Conservation (phyloP, 441 rosid species). For the Aquilaria agallochum region DNA sequence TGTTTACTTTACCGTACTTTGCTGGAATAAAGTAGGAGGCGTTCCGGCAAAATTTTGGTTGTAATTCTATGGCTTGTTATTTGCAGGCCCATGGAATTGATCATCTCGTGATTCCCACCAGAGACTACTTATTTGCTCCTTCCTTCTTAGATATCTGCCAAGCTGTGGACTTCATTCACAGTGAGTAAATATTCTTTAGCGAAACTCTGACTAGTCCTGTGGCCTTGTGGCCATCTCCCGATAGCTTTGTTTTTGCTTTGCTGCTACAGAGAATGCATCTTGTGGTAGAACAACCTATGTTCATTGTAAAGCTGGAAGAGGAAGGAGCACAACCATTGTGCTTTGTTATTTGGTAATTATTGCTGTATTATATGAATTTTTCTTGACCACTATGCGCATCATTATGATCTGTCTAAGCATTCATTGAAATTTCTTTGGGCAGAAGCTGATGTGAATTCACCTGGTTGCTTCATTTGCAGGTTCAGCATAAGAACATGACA, state of each 20-base stretch:
- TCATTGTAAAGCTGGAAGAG: constrained; percentile 90
- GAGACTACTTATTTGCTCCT: constrained; percentile 87
- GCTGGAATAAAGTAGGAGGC: no score
- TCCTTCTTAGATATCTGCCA: constrained; percentile 46
- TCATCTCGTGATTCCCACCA: constrained; percentile 77
- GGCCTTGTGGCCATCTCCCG: not conserved
- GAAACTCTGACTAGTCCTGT: constrained; percentile 1
- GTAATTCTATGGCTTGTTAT: constrained; percentile 1
- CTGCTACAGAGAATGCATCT: constrained; percentile 46
- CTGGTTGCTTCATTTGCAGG: constrained; percentile 33
- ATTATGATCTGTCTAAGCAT: not conserved
- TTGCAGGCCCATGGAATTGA: constrained; percentile 67
- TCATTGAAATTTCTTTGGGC: not conserved
- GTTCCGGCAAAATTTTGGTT: not conserved
- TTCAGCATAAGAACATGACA: constrained; percentile 68
- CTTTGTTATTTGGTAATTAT: constrained; percentile 72
- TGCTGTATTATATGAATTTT: not conserved
- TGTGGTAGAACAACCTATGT: constrained; percentile 69
- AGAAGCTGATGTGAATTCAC: constrained; percentile 7
- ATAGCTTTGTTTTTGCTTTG: not conserved
- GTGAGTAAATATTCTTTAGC: constrained; percentile 31
- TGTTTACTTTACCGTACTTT: no score
- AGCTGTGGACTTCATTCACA: constrained; percentile 72
- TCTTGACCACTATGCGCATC: not conserved
- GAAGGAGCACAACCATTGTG: constrained; percentile 81